These are phyloP conservation scores for Hirsutella rhossiliensis DNA, from an alignment of 2,329 filamentous ascomycete species.

Conservation along the genomic window DNA sequence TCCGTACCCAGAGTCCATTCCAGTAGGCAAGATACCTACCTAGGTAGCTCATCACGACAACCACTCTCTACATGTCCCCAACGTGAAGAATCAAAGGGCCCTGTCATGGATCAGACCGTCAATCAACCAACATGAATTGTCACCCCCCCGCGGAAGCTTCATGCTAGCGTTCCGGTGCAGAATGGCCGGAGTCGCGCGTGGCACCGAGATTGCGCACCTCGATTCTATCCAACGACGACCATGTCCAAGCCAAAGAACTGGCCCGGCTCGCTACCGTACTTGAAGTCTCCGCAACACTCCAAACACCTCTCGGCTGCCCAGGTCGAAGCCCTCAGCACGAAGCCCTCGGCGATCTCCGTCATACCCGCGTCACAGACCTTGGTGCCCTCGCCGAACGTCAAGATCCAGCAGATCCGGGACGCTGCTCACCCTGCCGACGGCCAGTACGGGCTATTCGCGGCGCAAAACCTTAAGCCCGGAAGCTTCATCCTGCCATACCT, in stretches of 20 bases:
- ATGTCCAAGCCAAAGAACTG: constrained; percentile 42
- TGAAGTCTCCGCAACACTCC: constrained; percentile 36
- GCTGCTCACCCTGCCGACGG: constrained; percentile 43
- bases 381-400: constrained; percentile 37
- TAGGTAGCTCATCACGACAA: no score
- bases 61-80: no score
- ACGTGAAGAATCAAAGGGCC: no score
- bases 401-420: constrained; percentile 39
- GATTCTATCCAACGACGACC: neutral
- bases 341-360: constrained; percentile 8
- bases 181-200: no score
- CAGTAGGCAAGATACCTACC: no score
- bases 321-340: constrained; percentile 22
- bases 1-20: no score
- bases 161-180: no score
- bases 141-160: no score
- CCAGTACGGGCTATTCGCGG: constrained; percentile 49
- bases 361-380: constrained; percentile 17
- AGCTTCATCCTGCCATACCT: constrained; percentile 50
- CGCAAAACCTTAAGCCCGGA: constrained; percentile 38
- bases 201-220: no score
- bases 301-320: constrained; percentile 31
- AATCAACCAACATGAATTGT: no score
- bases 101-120: no score
- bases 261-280: constrained; percentile 40